Conservation (phyloP, 768 basidiomycete species). For the Leccinum sublutescens region DNA sequence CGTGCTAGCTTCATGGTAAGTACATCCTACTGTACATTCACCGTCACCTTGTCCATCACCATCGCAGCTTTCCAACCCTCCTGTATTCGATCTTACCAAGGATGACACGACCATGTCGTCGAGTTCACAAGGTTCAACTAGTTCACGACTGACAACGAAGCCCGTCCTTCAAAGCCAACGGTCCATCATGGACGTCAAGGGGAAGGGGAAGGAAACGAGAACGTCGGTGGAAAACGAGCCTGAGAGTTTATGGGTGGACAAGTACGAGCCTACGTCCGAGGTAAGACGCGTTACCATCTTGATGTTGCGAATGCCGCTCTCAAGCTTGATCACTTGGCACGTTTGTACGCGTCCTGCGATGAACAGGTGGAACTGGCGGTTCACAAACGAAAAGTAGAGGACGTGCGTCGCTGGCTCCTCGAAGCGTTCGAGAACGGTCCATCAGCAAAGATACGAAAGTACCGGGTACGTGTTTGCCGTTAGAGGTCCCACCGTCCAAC, state of each 20-base stretch:
- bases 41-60: neutral
- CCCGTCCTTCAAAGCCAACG: constrained; percentile 1
- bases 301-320: neutral
- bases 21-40: neutral
- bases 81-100: constrained; percentile 22
- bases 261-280: constrained; percentile 59
- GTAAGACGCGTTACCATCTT: constrained; percentile 31
- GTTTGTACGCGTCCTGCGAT: neutral
- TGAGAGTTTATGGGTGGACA: constrained; percentile 58
- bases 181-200: constrained; percentile 18
- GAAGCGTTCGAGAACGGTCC: constrained; percentile 67
- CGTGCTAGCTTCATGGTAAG: constrained; percentile 12
- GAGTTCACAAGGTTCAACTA: constrained; percentile 4
- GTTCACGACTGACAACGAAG: constrained; percentile 2
- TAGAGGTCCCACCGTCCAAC: neutral
- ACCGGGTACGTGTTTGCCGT: constrained; percentile 54
- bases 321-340: neutral
- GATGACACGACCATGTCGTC: constrained; percentile 10
- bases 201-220: constrained; percentile 20
- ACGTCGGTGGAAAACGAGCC: constrained; percentile 23
- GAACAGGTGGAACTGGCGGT: constrained; percentile 70
- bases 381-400: constrained; percentile 75
- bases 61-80: constrained; percentile 21
- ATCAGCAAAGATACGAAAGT: constrained; percentile 62
- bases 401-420: constrained; percentile 69